Conservation (phyloP, 805 yeast species). For the Priceomyces melissophilus region DNA sequence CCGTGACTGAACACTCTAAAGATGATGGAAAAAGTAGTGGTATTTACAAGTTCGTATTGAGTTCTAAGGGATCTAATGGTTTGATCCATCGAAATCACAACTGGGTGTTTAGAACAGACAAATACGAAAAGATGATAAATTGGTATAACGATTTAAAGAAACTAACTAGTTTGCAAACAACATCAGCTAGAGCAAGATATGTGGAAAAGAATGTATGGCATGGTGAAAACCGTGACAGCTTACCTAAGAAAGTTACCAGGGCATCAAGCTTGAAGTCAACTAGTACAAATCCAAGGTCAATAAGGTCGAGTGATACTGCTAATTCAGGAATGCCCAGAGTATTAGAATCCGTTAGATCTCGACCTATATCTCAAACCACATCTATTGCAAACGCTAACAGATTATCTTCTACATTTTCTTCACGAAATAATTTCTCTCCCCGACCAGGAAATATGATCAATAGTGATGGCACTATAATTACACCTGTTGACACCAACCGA, state of each 20-base stretch:
- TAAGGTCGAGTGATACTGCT: slow-evolving; percentile 12
- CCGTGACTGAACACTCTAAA: slow-evolving; percentile 77
- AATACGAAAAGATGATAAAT: slow-evolving; percentile 69
- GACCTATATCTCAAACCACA: slow-evolving; percentile 22
- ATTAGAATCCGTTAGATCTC: slow-evolving; percentile 9
- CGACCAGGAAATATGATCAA: slow-evolving; percentile 39
- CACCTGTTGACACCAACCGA: slow-evolving; percentile 32
- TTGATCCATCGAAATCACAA: slow-evolving; percentile 79
- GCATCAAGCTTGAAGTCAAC: slow-evolving; percentile 16
- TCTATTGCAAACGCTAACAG: slow-evolving; percentile 16
- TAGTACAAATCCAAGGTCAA: slow-evolving; percentile 12
- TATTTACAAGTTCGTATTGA: slow-evolving; percentile 72
- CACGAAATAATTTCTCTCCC: slow-evolving; percentile 33
- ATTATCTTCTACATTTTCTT: slow-evolving; percentile 37
- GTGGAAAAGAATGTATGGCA: slow-evolving; percentile 21
- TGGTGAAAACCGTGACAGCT: background rate
- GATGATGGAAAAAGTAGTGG: slow-evolving; percentile 57
- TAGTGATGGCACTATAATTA: slow-evolving; percentile 43
- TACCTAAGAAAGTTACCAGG: slow-evolving; percentile 12
- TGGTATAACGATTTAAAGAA: slow-evolving; percentile 82
- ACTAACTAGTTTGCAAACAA: slow-evolving; percentile 61
- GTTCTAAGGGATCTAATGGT: slow-evolving; percentile 68
- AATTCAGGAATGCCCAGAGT: slow-evolving; percentile 1
- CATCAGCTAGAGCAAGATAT: slow-evolving; percentile 52
- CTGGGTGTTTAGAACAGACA: slow-evolving; percentile 92